These are phyloP conservation scores for Cystobasidium onofrii DNA, from an alignment of 768 basidiomycete species.

Conservation along the genomic window DNA sequence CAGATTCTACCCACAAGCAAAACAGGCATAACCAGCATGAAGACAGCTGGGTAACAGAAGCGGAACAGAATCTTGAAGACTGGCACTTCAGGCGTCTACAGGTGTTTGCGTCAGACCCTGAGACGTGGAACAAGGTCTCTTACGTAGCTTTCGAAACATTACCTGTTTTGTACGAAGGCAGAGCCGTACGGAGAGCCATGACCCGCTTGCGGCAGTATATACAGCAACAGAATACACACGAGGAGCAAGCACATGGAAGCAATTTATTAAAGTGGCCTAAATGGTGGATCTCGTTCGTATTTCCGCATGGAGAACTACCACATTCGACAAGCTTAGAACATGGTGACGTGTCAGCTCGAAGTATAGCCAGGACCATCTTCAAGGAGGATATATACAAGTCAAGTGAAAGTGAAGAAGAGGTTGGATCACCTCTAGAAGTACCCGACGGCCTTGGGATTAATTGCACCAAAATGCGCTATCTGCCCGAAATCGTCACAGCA, in stretches of 20 bases:
- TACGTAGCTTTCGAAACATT: slow-evolving; percentile 18
- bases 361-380: not conserved
- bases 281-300: slow-evolving; percentile 27
- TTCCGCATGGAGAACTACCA: slow-evolving; percentile 8
- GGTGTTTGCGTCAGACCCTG: slow-evolving; percentile 3
- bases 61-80: not conserved
- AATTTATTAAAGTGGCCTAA: not conserved
- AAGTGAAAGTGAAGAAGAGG: not conserved
- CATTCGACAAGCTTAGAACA: not conserved
- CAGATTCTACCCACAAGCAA: no score
- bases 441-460: slow-evolving; percentile 11
- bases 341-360: not conserved
- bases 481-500: not conserved
- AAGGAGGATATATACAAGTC: not conserved
- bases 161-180: slow-evolving; percentile 7
- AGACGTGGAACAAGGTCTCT: not conserved
- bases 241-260: not conserved
- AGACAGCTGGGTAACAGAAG: not conserved
- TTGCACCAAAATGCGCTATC: slow-evolving; percentile 21
- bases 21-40: not conserved
- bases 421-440: not conserved
- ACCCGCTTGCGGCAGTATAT: not conserved
- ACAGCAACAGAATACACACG: not conserved
- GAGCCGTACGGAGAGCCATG: slow-evolving; percentile 9
- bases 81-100: slow-evolving; percentile 1